Base-by-base conservation (phyloP, 768 basidiomycete genomes). In the Leccinum fibrillosum region DNA sequence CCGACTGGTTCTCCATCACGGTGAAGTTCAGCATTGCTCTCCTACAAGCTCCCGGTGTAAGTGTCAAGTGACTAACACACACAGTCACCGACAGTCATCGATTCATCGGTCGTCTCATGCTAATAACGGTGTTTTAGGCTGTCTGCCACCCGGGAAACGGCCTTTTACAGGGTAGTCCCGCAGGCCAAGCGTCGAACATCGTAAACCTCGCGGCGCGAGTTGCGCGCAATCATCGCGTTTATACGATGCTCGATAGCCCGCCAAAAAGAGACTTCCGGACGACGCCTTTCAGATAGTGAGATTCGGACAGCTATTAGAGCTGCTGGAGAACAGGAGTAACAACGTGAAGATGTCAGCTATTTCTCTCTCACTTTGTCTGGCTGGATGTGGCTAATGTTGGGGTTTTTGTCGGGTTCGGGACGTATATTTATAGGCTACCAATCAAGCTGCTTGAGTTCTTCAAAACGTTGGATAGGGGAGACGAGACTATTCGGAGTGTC, bases 1-100 rank as follows among this genome's bases (percentile, higher is more conserved):
- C 67, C 0, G 78, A 82, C 49, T 83, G 80, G 81, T 62, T 82
- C 28, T 79, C 82, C 15, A 70, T 74, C 35, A 65, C 81, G 4
- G 69, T 77, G 13, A 71, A 75, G 52, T 72, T 73, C 0, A 72
- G 10, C 30, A 30, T 11, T 30, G 10, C 30, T 30, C 30, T 30
- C 30, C 30, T 30, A 30, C 10, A 30, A 30, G 10, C 10, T 30
- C 28, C 28, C 10, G 30, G 30, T 30, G 80, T 80, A 60, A 52
- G 77, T 65, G 11, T 3, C 6, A 17, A 34, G 34, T 30, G 9
- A 30, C 28, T 30, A 30, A 30, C 28, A 30, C 30, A 30, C 30
- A 30, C 30, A 30, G 30, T 30, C 34, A 5, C 9, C 26, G 26
- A 26, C 26, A 12, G 54, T 48, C n/a, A 23, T 30, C 17, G n/a